Conservation (phyloP, 257 asterid genomes). For the Plantago ovata region DNA sequence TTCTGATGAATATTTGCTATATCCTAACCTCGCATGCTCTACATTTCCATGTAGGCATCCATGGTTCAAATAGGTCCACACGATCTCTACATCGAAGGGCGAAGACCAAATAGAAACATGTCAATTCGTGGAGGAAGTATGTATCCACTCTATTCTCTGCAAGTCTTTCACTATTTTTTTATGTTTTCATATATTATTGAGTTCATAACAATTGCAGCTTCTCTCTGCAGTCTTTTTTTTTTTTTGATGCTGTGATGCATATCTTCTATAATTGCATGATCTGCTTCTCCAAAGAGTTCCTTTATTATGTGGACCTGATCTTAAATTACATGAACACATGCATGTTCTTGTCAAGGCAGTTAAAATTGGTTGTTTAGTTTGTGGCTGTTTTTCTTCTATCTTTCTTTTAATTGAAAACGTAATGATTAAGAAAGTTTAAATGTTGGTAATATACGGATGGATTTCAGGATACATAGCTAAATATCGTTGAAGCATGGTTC, state of each 20-base stretch:
- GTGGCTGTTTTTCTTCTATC: no score
- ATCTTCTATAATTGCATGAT: neutral
- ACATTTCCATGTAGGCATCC: conserved; percentile 59
- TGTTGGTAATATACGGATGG: no score
- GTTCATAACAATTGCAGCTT: no score
- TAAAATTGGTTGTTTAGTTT: no score
- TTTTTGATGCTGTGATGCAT: neutral
- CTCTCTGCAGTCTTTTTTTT: conserved; percentile 6
- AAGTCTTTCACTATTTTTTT: neutral
- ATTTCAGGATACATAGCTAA: no score
- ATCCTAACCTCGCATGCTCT: conserved; percentile 6
- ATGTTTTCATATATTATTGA: conserved; percentile 2
- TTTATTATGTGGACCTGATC: no score
- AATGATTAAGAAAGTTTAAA: no score
- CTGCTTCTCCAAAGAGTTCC: neutral
- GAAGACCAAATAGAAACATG: conserved; percentile 78
- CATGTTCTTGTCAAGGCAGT: neutral
- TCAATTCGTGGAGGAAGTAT: conserved; percentile 77
- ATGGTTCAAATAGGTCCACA: conserved; percentile 66
- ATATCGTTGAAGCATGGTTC: no score
- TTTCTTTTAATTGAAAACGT: no score
- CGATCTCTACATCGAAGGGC: conserved; percentile 87
- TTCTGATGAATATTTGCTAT: neutral
- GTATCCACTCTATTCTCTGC: conserved; percentile 22
- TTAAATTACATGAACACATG: neutral